phyloP scores from a whole-genome alignment of 106 monocot genomes.

The Amphibolis antarctica region DNA sequence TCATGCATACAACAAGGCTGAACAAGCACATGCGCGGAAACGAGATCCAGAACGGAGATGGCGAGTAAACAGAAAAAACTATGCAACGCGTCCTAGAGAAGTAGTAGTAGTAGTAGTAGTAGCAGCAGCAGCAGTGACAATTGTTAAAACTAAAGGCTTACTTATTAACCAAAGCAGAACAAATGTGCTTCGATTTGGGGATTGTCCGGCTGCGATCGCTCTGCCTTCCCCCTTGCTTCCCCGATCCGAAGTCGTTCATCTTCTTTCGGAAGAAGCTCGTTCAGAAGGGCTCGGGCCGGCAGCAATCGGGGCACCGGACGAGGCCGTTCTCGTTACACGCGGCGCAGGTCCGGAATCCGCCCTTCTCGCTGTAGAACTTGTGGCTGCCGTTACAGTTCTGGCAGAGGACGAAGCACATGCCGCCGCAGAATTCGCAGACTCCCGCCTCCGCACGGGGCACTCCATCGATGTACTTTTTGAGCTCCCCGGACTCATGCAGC shows the following conservation, averaged over 20 bases:
- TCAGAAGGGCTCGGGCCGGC: neutral
- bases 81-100: neutral
- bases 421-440: conserved; percentile 7
- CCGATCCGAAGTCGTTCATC: neutral
- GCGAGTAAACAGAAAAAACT: too few species aligned
- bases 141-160: neutral
- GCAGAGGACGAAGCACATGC: conserved; percentile 9
- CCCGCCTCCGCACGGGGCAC: conserved; percentile 5
- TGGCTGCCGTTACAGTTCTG: conserved; percentile 6
- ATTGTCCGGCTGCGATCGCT: neutral
- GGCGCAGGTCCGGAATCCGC: conserved; percentile 10
- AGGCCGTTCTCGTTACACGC: conserved; percentile 17
- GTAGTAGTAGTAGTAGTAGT: neutral
- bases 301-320: conserved; percentile 10
- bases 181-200: neutral
- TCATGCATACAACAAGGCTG: too few species aligned
- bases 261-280: neutral
- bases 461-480: conserved; percentile 7
- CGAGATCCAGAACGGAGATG: too few species aligned
- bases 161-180: neutral
- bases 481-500: conserved; percentile 14
- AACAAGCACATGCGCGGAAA: too few species aligned
- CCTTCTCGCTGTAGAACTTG: conserved; percentile 9
- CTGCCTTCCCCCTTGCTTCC: neutral
- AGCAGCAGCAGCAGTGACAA: too few species aligned